Evolutionary conservation across 176 grass and related monocot species (phyloP), one percentile per base, ranked within the genome.

Genomic region (Hyparrhenia diplandra): DNA sequence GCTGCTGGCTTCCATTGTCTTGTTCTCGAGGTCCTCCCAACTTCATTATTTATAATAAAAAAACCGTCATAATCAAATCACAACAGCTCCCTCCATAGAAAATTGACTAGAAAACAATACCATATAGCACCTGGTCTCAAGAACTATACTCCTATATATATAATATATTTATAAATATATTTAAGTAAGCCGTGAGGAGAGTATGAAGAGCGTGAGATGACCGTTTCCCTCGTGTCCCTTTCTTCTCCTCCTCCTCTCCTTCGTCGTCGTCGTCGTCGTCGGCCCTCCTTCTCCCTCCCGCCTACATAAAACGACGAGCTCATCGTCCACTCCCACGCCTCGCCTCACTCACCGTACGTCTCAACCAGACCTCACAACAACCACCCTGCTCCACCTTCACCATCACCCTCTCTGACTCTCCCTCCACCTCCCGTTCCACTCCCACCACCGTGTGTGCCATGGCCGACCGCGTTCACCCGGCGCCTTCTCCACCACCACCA

Each of bases 391-490:
- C 41, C 67, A 3, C 5, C 66, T 6, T 69, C 67, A 30, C 52
- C 64, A 1, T 9, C n/a, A n/a, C 13, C 3, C 55, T 23, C 12
- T 10, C n/a, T 4, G 58, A 24, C 11, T 27, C 52, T 21, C n/a
- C 1, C n/a, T n/a, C n/a, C n/a, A n/a, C n/a, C n/a, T n/a, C n/a
- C n/a, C n/a, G n/a, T n/a, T n/a, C n/a, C n/a, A n/a, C 1, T 21
- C 8, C 49, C 18, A 52, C 49, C 17, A 18, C 51, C 51, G 18
- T 7, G 18, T n/a, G 18, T 7, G n/a, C 4, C 80, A 84, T 80
- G 81, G 87, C 82, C 51, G 82, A 88, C 87, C 82, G 76, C 70
- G 76, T 88, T 82, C 87, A 88, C 70, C 87, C 87, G 18, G 1
- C 67, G 40, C 64, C 63, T 25, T 21, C 43, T 1, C 47, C 46